Evolutionary conservation across 2,329 filamentous ascomycete species (phyloP).

Genomic region (Ceratocystis cubensis): DNA sequence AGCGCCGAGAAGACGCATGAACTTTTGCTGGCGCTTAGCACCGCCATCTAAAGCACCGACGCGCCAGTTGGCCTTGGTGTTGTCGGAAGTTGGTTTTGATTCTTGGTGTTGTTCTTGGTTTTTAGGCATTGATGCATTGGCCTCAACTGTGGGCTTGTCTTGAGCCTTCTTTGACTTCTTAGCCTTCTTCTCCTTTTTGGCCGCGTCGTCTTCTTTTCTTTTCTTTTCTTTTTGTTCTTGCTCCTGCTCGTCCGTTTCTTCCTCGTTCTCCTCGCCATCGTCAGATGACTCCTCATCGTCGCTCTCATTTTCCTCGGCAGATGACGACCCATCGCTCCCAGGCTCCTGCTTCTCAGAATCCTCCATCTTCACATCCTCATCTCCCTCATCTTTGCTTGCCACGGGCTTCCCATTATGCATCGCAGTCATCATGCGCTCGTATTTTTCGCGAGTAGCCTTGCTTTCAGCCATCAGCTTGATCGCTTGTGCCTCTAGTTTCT

Average conservation of each 20-base stretch:
- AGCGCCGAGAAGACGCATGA: constrained; percentile 43
- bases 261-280: constrained; percentile 19
- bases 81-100: background rate
- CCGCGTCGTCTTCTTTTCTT: constrained; percentile 22
- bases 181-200: constrained; percentile 24
- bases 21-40: constrained; percentile 41
- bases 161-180: constrained; percentile 25
- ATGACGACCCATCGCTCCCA: background rate
- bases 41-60: constrained; percentile 41
- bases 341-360: background rate
- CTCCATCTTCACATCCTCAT: background rate
- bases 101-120: constrained; percentile 10
- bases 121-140: background rate
- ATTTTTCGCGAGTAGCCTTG: constrained; percentile 17
- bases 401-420: constrained; percentile 22
- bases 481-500: constrained; percentile 33
- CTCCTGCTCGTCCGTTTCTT: constrained; percentile 19
- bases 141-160: background rate
- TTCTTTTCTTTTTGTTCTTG: constrained; percentile 26
- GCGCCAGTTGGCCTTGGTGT: constrained; percentile 38
- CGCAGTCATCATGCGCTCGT: constrained; percentile 16
- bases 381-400: background rate
- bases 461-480: constrained; percentile 28
- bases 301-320: background rate
- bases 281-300: background rate